Conservation (phyloP, 1,284 basidiomycete species). For the Vanrija sp. region DNA sequence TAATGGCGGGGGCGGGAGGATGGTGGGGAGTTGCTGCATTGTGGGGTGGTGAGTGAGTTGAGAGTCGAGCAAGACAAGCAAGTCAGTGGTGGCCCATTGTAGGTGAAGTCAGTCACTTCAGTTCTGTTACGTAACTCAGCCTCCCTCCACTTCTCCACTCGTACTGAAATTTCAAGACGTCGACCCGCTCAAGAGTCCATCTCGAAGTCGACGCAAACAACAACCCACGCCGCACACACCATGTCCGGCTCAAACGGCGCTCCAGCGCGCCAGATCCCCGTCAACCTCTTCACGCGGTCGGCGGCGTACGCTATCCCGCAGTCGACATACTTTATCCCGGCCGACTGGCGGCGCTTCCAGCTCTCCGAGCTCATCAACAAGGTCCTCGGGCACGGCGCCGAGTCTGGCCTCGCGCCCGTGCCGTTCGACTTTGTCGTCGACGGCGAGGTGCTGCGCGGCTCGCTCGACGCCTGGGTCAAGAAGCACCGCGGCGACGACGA, state of each 20-base stretch:
- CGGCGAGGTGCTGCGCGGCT: conserved; percentile 72
- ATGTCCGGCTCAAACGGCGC: conserved; percentile 21
- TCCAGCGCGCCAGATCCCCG: conserved; percentile 53
- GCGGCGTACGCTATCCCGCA: conserved; percentile 70
- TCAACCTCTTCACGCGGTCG: conserved; percentile 75
- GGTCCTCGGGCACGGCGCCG: conserved; percentile 61
- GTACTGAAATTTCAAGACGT: conserved; percentile 11
- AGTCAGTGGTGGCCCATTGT: background rate
- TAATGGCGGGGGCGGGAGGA: conserved; percentile 33
- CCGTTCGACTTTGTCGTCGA: conserved; percentile 92
- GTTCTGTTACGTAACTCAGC: background rate
- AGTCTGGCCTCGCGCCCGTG: conserved; percentile 56
- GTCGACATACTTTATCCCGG: conserved; percentile 91
- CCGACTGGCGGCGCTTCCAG: conserved; percentile 86
- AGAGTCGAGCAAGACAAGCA: background rate
- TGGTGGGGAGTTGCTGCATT: conserved; percentile 36
- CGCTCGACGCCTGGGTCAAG: conserved; percentile 71
- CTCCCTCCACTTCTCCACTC: background rate
- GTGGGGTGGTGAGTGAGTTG: background rate
- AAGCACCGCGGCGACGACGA: conserved; percentile 67
- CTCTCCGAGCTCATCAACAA: conserved; percentile 98
- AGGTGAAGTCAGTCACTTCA: conserved; percentile 13
- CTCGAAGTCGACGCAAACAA: background rate
- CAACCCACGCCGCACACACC: background rate
- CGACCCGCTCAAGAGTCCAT: background rate